phyloP scores from a whole-genome alignment of 768 basidiomycete genomes.

The Myochromella boudieri region DNA sequence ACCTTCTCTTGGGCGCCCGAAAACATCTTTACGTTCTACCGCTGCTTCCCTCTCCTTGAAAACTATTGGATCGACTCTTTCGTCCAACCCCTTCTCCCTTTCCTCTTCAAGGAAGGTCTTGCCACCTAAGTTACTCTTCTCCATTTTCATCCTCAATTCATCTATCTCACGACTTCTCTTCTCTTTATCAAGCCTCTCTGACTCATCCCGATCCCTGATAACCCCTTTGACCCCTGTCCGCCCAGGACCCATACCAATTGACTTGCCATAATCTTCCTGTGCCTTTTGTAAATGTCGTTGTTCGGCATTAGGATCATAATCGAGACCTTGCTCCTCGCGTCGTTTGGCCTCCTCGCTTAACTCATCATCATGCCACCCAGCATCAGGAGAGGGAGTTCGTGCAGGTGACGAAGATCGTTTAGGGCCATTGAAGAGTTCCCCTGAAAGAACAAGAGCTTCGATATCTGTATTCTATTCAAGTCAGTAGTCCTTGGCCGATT shows the following conservation, averaged over 20 bases:
- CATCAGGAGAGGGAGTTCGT: constrained; percentile 60
- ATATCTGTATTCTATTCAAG: constrained; percentile 28
- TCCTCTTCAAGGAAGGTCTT: constrained; percentile 82
- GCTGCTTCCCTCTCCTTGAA: constrained; percentile 39
- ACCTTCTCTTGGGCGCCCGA: constrained; percentile 51
- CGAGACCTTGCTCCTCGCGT: constrained; percentile 35
- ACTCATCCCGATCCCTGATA: constrained; percentile 78
- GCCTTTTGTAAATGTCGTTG: constrained; percentile 34
- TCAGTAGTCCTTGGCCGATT: no score
- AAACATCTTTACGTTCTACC: constrained; percentile 37
- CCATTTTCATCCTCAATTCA: constrained; percentile 56
- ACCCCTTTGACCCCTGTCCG: constrained; percentile 89
- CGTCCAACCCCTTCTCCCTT: constrained; percentile 47
- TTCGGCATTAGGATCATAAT: constrained; percentile 43
- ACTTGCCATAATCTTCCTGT: constrained; percentile 40
- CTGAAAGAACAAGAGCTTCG: constrained; percentile 45
- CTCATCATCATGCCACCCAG: constrained; percentile 56
- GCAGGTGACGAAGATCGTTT: constrained; percentile 61
- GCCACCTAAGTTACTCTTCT: constrained; percentile 62
- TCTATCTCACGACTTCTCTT: constrained; percentile 53
- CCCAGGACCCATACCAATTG: constrained; percentile 84
- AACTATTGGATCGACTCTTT: constrained; percentile 47
- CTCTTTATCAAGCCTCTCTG: constrained; percentile 51
- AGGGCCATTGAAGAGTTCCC: constrained; percentile 63
- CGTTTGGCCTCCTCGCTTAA: constrained; percentile 36